Conservation (phyloP, 257 asterid species). For the Datura wrightii region DNA sequence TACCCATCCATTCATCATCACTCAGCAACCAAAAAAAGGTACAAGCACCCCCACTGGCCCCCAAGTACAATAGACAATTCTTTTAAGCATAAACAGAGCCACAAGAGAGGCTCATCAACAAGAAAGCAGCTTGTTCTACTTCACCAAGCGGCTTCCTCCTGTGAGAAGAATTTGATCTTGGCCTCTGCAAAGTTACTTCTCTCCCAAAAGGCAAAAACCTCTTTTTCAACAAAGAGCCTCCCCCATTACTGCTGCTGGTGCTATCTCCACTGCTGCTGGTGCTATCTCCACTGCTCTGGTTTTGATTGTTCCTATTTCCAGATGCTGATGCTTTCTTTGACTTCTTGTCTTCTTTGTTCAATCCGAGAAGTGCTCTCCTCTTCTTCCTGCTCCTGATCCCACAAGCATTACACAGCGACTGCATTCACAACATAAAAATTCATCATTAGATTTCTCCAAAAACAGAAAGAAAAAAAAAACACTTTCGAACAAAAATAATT, state of each 20-base stretch:
- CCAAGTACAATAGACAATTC: background rate
- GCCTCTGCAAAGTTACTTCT: slow-evolving; percentile 54
- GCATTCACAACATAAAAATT: slow-evolving; percentile 40
- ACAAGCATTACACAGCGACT: slow-evolving; percentile 97
- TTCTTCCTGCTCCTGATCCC: slow-evolving; percentile 93
- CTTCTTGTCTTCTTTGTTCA: slow-evolving; percentile 72
- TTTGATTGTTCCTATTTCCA: background rate
- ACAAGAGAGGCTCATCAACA: slow-evolving; percentile 85
- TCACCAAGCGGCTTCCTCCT: slow-evolving; percentile 73
- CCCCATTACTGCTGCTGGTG: slow-evolving; percentile 38
- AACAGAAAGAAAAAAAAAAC: too few relatives aligned
- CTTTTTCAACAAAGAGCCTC: slow-evolving; percentile 50
- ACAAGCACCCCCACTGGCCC: background rate
- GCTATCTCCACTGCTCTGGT: slow-evolving; percentile 40
- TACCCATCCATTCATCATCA: slow-evolving; percentile 4
- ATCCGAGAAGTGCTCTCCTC: slow-evolving; percentile 81
- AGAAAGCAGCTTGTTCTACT: slow-evolving; percentile 87
- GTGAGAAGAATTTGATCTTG: slow-evolving; percentile 66
- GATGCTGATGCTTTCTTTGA: slow-evolving; percentile 52
- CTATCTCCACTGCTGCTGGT: slow-evolving; percentile 67
- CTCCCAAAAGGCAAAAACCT: slow-evolving; percentile 42
- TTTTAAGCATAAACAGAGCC: slow-evolving; percentile 83
- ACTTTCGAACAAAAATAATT: too few relatives aligned
- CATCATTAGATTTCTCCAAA: background rate
- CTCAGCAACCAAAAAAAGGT: background rate